Percentiles rank a stretch among this genome's conserved stretches.
Conservation (phyloP, 2,329 filamentous ascomycete genomes). For the Zymoseptoria brevis region DNA sequence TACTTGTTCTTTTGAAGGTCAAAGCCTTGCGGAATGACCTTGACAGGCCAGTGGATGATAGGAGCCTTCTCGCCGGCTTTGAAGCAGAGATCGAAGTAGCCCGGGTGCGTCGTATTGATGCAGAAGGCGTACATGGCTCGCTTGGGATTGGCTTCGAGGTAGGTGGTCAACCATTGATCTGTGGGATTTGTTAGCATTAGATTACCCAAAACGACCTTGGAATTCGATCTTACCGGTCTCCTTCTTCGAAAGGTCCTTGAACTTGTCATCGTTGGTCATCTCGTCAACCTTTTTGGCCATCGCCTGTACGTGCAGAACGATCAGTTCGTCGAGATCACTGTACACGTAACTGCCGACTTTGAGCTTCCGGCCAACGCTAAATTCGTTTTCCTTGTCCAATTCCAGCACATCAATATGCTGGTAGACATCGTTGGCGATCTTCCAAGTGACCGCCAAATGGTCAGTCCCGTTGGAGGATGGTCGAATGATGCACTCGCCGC, state of each 20-base stretch:
- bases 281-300: slow-evolving; percentile 98
- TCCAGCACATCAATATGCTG: slow-evolving; percentile 97
- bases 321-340: slow-evolving; percentile 92
- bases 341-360: slow-evolving; percentile 85
- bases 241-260: slow-evolving; percentile 68
- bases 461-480: slow-evolving; percentile 93
- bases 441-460: slow-evolving; percentile 95
- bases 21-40: slow-evolving; percentile 86
- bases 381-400: slow-evolving; percentile 94
- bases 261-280: slow-evolving; percentile 91
- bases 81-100: slow-evolving; percentile 94
- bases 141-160: slow-evolving; percentile 91
- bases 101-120: slow-evolving; percentile 81
- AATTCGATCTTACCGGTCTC: slow-evolving; percentile 65
- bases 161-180: slow-evolving; percentile 95
- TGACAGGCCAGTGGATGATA: slow-evolving; percentile 74
- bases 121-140: slow-evolving; percentile 94
- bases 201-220: not conserved
- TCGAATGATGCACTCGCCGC: slow-evolving; percentile 88
- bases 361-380: slow-evolving; percentile 78
- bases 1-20: slow-evolving; percentile 84
- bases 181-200: slow-evolving; percentile 11
- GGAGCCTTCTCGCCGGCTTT: slow-evolving; percentile 72
- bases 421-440: slow-evolving; percentile 91
- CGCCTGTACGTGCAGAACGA: slow-evolving; percentile 92